Conservation (phyloP, 1,139 yeast species). For the Candida sanyaensis region DNA sequence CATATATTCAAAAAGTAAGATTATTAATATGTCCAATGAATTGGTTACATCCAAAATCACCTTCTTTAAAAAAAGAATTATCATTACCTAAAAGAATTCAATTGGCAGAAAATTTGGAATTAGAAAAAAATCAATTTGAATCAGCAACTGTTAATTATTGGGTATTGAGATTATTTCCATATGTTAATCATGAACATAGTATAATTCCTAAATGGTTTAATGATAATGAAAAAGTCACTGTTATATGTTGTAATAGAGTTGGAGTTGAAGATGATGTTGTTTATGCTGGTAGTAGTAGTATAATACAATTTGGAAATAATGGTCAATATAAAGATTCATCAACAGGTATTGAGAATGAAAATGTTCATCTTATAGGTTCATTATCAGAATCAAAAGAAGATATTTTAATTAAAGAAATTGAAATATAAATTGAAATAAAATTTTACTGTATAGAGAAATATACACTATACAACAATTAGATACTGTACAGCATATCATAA, state of each 20-base stretch:
- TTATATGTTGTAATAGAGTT: conserved; percentile 64
- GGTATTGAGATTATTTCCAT: conserved; percentile 72
- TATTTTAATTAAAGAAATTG: conserved; percentile 57
- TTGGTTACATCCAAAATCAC: conserved; percentile 69
- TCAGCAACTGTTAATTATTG: conserved; percentile 53
- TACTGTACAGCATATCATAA: not conserved
- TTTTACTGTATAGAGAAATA: too few relatives aligned
- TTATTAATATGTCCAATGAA: conserved; percentile 83
- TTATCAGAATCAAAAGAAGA: conserved; percentile 68
- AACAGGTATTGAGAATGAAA: conserved; percentile 33
- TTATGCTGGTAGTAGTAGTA: conserved; percentile 73
- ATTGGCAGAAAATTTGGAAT: conserved; percentile 4
- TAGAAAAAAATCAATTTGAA: conserved; percentile 18
- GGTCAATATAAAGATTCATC: conserved; percentile 8
- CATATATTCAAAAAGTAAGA: conserved; percentile 48
- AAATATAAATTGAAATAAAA: conserved; percentile 15
- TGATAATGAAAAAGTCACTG: conserved; percentile 25
- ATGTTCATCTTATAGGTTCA: conserved; percentile 55
- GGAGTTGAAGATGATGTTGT: conserved; percentile 72
- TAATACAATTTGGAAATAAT: conserved; percentile 51
- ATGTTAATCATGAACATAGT: conserved; percentile 45
- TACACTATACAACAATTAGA: not conserved
- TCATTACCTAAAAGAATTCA: conserved; percentile 1
- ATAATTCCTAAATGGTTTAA: conserved; percentile 23
- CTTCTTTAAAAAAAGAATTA: conserved; percentile 27